A percentile compares a stretch with the other conserved stretches of the same genome.
Conservation (phyloP, 495 filamentous ascomycete genomes). For the Podospora pseudoanserina region DNA sequence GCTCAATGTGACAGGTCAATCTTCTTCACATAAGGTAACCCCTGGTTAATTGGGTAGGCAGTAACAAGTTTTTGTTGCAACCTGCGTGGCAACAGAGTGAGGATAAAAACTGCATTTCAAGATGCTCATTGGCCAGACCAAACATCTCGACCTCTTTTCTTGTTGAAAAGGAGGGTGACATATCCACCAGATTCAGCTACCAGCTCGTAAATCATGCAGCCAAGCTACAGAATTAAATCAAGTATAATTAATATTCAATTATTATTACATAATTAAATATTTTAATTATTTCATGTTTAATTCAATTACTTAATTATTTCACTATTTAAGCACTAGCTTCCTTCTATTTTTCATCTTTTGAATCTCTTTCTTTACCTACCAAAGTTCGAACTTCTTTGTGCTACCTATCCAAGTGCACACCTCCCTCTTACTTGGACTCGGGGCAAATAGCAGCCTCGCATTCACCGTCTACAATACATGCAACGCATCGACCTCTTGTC, state of each 20-base stretch:
- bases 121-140: not conserved
- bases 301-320: not conserved
- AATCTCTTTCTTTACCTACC: not conserved
- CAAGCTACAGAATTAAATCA: too few relatives aligned
- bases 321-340: not conserved
- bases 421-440: too few relatives aligned
- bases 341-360: not conserved
- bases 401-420: too few relatives aligned
- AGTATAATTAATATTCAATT: not conserved
- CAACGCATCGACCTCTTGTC: too few relatives aligned
- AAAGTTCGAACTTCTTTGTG: too few relatives aligned
- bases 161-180: not conserved
- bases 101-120: not conserved
- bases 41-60: not conserved
- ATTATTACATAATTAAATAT: not conserved
- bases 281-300: not conserved
- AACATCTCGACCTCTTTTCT: too few relatives aligned
- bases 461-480: not conserved
- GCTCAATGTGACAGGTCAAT: not conserved
- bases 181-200: not conserved
- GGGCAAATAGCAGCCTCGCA: not conserved
- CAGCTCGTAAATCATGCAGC: not conserved
- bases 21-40: not conserved
- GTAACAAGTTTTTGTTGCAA: not conserved
- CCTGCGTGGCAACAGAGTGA: not conserved